Base-by-base conservation (phyloP, 495 filamentous ascomycete genomes). In the Opeltia flavorubescens region DNA sequence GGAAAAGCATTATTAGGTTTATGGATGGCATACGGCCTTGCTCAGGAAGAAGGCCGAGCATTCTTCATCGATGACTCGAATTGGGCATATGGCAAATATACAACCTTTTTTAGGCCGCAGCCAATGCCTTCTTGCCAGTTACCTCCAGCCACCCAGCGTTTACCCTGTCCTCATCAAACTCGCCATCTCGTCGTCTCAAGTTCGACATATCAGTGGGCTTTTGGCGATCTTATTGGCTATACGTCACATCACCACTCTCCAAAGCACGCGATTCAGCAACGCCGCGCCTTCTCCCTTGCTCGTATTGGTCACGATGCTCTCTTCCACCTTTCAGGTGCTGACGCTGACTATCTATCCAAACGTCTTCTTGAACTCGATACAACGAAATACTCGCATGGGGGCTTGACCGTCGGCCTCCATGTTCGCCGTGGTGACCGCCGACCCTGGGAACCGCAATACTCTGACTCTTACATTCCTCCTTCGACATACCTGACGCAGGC, bases 31-130 rank as follows among this genome's bases (percentile, higher is more conserved):
- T 88, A 86, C 50, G 84, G 82, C 9, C 61, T 88, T 29, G 83
- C 84, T 4, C 63, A 76, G 54, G 69, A 74, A 43, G 82, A 89
- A 57, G 72, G 68, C 8, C 62, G 84, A 18, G 69, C 74, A 1
- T 89, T 88, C 55, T 86, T 86, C 61, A 62, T 88, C 51, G 80
- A 88, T 53, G 83, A 86, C 56, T 74, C 76, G 5, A 67, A 76
- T 48, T 89, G 84, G 84, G 73, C 78, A 1, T 89, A 86, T 57
- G 84, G 84, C 3, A 64, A 71, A 31, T 87, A 80, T 56, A 70
- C 64, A 2, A 68, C 69, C 44, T 85, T 76, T 56, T 87, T 88
- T 60, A 57, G 65, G n/a, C 62, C 76, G 11, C 76, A 75, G 4
- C 74, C 78, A 1, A 46, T 66, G 5, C 71, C 72, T 3, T 51